A percentile compares a stretch with the other conserved stretches of the same genome.
phyloP scores from a whole-genome alignment of 805 yeast genomes.

The Candida michaelii region DNA sequence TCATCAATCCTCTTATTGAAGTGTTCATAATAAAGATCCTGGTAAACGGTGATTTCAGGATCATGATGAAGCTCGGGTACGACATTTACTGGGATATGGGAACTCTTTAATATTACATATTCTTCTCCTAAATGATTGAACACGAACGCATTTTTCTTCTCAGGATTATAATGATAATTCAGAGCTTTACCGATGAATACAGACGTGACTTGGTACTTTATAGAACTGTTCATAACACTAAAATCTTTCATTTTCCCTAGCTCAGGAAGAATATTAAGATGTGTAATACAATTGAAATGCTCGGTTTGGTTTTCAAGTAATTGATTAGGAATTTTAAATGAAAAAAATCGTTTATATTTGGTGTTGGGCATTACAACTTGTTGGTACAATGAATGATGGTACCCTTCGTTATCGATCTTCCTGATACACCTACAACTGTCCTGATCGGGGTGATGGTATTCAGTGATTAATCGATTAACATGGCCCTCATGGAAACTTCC shows the following conservation, averaged over 20 bases:
- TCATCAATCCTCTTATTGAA: conserved; percentile 28
- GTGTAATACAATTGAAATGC: conserved; percentile 29
- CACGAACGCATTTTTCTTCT: conserved; percentile 21
- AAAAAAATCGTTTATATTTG: conserved; percentile 39
- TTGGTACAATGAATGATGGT: background rate
- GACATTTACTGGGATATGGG: conserved; percentile 2
- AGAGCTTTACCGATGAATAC: conserved; percentile 40
- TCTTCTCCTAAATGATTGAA: conserved; percentile 40
- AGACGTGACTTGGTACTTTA: conserved; percentile 34
- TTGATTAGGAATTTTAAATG: conserved; percentile 38
- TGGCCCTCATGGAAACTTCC: conserved; percentile 49
- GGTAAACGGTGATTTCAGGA: conserved; percentile 15
- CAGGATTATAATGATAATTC: conserved; percentile 25
- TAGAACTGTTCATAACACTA: conserved; percentile 24
- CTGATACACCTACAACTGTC: background rate
- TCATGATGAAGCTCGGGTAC: conserved; percentile 10
- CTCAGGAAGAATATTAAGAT: conserved; percentile 38
- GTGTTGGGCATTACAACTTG: conserved; percentile 3
- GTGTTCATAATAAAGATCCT: conserved; percentile 22
- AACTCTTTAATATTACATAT: conserved; percentile 37
- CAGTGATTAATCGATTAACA: conserved; percentile 33
- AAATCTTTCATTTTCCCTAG: conserved; percentile 34
- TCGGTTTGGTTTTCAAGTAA: conserved; percentile 39
- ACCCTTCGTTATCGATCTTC: conserved; percentile 10
- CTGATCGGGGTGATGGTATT: conserved; percentile 10